Base-by-base conservation (phyloP, 768 basidiomycete species). In the Infundibulicybe gibba region DNA sequence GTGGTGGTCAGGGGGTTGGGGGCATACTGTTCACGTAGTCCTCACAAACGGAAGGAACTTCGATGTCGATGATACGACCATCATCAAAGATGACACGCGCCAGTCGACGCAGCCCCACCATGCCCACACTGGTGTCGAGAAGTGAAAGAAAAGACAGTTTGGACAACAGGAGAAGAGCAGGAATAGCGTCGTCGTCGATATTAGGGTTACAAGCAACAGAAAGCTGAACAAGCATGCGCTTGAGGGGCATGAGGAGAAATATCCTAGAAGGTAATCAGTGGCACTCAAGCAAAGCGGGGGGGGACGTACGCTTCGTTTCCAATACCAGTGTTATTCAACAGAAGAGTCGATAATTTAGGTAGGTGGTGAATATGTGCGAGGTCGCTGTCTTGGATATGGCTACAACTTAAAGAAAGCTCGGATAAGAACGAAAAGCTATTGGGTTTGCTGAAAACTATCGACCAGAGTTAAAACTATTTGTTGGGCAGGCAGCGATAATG, bases 291-390 rank as follows among this genome's bases (percentile, higher is more conserved):
- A 43, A 9, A 35, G 43, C 16, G 15, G 32, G 35, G 13, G 40
- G 10, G 43, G 32, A 17, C 76, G 41, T 48, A 83, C 84, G 74
- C 78, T 71, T 85, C 82, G 53, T 85, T 80, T 33, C 76, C 70
- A 31, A 85, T 76, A 10, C 72, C 70, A 8, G 81, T 81, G 48
- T 75, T 69, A 54, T 75, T 71, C 16, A 84, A 61, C 33, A 67
- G 57, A 30, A 85, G 65, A 11, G 58, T 64, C 4, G 69, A 59
- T 10, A 85, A 70, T 40, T 64, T 69, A 3, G 76, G 80, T 13
- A 85, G 71, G 49, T 74, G 75, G 45, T 79, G 76, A 16, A 85
- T 71, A 46, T 76, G 63, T 12, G 66, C 60, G 14, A 86, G 55
- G 50, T 81, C 77, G 38, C 67, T 66, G 53, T 83, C 74, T 21